Percentiles rank a stretch among this genome's conserved stretches.
phyloP scores from a whole-genome alignment of 768 basidiomycete species.

The Mycena latifolia region DNA sequence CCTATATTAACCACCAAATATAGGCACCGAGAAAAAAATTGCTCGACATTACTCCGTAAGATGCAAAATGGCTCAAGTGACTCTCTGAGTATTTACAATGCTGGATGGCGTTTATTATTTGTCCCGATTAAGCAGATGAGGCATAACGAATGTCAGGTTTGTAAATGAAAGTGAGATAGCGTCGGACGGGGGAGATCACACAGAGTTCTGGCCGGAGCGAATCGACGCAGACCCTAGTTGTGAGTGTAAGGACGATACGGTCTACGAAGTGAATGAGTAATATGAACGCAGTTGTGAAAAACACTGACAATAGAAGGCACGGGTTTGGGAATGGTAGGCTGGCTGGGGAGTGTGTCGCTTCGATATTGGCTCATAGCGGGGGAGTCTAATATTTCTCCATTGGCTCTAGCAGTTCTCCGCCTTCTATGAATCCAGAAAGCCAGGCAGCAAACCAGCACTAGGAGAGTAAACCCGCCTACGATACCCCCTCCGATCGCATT shows the following conservation, averaged over 20 bases:
- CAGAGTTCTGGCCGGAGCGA: conserved; percentile 15
- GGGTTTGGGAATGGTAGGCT: conserved; percentile 6
- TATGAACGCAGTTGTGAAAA: background rate
- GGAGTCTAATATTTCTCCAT: conserved; percentile 39
- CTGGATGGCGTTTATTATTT: background rate
- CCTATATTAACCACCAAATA: no score
- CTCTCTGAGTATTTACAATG: background rate
- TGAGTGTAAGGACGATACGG: conserved; percentile 23
- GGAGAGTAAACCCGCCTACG: conserved; percentile 54
- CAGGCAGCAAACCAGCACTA: conserved; percentile 48
- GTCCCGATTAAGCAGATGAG: conserved; percentile 2
- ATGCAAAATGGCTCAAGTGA: background rate
- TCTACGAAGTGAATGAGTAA: background rate
- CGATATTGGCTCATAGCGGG: conserved; percentile 38
- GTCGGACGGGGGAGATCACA: background rate
- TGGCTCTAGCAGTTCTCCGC: conserved; percentile 7
- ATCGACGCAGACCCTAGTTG: conserved; percentile 23
- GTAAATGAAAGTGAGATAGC: conserved; percentile 17
- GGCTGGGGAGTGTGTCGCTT: conserved; percentile 27
- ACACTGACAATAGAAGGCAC: conserved; percentile 29
- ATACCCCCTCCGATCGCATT: conserved; percentile 61
- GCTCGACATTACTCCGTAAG: background rate
- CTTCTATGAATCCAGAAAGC: conserved; percentile 36
- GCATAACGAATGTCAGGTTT: conserved; percentile 13
- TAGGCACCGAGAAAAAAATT: background rate